These are phyloP conservation scores for Rehmannia glutinosa DNA, from an alignment of 257 asterid genomes.

Conservation along the genomic window DNA sequence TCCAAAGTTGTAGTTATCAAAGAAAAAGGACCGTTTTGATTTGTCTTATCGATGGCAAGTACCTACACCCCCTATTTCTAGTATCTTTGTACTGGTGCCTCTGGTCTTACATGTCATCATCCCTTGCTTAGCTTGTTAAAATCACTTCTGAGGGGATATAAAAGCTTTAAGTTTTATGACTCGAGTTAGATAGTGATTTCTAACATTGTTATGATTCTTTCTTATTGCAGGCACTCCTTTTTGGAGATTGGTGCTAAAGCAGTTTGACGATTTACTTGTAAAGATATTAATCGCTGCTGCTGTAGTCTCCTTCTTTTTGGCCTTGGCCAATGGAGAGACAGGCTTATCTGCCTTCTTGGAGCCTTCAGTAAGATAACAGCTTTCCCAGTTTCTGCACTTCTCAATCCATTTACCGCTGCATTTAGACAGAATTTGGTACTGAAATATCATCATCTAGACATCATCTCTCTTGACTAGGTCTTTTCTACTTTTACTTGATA, in stretches of 20 bases:
- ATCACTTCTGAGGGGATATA: not conserved
- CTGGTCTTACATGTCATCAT: not conserved
- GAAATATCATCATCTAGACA: too few species aligned
- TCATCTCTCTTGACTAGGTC: too few species aligned
- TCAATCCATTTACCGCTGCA: not conserved
- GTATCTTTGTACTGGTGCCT: not conserved
- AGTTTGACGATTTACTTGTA: slow-evolving; percentile 96
- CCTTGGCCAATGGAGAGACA: slow-evolving; percentile 94
- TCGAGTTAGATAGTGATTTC: slow-evolving; percentile 5
- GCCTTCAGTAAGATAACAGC: slow-evolving; percentile 71
- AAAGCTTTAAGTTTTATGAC: not conserved
- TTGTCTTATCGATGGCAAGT: not conserved
- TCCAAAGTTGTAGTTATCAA: slow-evolving; percentile 3
- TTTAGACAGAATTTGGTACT: not conserved
- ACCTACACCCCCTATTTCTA: not conserved
- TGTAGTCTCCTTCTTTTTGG: slow-evolving; percentile 78
- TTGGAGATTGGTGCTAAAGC: slow-evolving; percentile 95
- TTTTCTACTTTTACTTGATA: too few species aligned
- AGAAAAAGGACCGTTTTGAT: not conserved
- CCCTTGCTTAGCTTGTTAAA: not conserved
- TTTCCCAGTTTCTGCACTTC: slow-evolving; percentile 4
- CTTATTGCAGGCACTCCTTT: slow-evolving; percentile 76
- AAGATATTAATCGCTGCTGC: slow-evolving; percentile 97
- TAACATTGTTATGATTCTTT: slow-evolving; percentile 5
- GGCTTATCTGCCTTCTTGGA: slow-evolving; percentile 93